Evolutionary conservation across 176 grass and related monocot genomes (phyloP), one percentile per base, ranked within the genome.

Genomic region (Zea luxurians): DNA sequence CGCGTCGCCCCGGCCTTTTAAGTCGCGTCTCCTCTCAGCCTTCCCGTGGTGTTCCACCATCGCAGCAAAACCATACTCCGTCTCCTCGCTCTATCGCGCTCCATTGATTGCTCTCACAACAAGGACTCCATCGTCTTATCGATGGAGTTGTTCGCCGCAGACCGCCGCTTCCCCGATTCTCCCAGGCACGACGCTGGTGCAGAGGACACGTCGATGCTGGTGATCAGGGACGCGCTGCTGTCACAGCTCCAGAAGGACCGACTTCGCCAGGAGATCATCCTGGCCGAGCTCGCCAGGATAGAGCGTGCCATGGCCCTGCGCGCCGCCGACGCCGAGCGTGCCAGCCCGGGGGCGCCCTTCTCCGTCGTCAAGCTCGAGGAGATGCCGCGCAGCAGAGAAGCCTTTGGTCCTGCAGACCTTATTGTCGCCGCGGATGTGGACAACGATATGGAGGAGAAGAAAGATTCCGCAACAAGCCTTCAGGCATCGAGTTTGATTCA

Each of bases 241-340:
- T 84, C 38, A 63, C 76, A 88, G 76, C 76, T 88, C 45, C 81
- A 84, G 8, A 69, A 64, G 70, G 76, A 68, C 13, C 76, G 70
- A 4, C 62, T 84, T 10, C 81, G 63, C 11, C 76, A 84, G 68
- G 81, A 88, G 63, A 70, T 88, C 76, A 80, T 88, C 64, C 3
- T 70, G 6, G 21, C 37, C 8, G 86, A 88, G 81, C 76, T 84
- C 1, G 64, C 38, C 81, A 84, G 58, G 81, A 88, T 80, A n/a
- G 76, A 88, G 46, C 10, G 64, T 13, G 55, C 70, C 70, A 67
- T 79, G 68, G 86, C 80, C 17, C 53, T 75, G 52, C 45, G 37
- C 37, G 6, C 68, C 4, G 27, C 59, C n/a, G 36, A 64, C 34
- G 13, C 12, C 7, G 8, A 18, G 40, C 17, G 53, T 15, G 13